Evolutionary conservation across 495 filamentous ascomycete species (phyloP), one percentile per base, ranked within the genome.

Genomic region (Podospora anserina): DNA sequence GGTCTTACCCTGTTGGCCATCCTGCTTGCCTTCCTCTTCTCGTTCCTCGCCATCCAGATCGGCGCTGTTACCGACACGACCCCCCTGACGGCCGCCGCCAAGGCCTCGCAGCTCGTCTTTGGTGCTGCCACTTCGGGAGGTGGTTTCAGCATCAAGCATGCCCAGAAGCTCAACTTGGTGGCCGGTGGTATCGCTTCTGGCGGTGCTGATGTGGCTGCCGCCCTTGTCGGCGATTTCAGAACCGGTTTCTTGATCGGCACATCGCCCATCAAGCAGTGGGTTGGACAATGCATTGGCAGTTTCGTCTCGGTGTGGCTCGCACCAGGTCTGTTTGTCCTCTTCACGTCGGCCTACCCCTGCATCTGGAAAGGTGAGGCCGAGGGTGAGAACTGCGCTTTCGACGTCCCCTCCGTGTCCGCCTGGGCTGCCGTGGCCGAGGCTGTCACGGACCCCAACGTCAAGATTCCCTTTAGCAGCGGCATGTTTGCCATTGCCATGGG

Each of bases 71-170:
- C 88, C 9, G 88, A 90, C 68, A 82, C 84, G 68, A 88, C 86
- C 0, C 89, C 89, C 5, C 78, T 90, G 26, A 90, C 89, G 3
- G 85, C 88, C 23, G 84, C 86, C 15, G 82, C 87, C 66, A 90
- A 91, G 74, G 88, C 88, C n/a, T 86, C 85, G 64, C 88, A 91
- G 77, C 82, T 90, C 66, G 74, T 91, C 70, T 84, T 90, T 61
- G 88, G 88, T 55, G 88, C 82, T 60, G 87, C 85, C 32, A 88
- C 88, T 16, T 81, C 80, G 9, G 76, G 81, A 68, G 77, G 82
- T 32, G 79, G 80, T 66, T 84, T 79, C 71, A 69, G 72, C 27
- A 68, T 84, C 49, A 57, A 71, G 4, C 79, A 84, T 27, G 85
- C 87, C 2, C 88, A 89, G 72, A 79, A 79, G 64, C 77, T 89